Evolutionary conservation across 208 protist genomes (phyloP), one percentile per base, ranked within the genome.

Genomic region (Trypanosoma vivax): DNA sequence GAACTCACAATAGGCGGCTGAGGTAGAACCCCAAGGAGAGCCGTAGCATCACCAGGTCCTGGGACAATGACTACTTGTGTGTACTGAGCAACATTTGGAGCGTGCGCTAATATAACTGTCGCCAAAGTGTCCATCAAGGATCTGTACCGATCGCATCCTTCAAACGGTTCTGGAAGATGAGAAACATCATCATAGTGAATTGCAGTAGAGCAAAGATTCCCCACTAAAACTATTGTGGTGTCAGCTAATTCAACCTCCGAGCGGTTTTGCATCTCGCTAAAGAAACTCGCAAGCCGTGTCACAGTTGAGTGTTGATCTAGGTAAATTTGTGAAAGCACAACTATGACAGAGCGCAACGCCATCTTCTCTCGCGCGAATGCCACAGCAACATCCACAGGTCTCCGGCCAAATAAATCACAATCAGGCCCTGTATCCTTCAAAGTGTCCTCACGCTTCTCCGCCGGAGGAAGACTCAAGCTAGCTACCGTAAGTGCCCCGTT

Each of bases 21-120:
- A 10, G 88, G 88, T 29, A 85, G 62, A 28, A 88, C 63, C 3
- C 88, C 88, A 19, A 87, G 69, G 28, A 94, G 50, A 14, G 55
- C 54, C 1, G 75, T 83, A 46, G 80, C 53, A 46, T 94, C 88
- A 18, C 70, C 57, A 2, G 76, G 79, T 0, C 88, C 88, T 18
- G 88, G 88, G 50, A 94, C 67, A 25, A 94, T 60, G 14, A 92
- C 73, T 54, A 94, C 78, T 29, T 88, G 76, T 31, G 70, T 80
- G 13, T 87, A 73, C 49, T 83, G 75, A 43, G 88, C 88, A 25
- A 75, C 79, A 27, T 67, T 70, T 16, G 88, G 88, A 6, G 83
- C 82, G 62, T 88, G 65, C 28, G 60, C 50, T 0, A 60, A 52
- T 37, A 90, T 77, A 41, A 79, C 79, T 21, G 42, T 52, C 16